Conservation (phyloP, 2,329 filamentous ascomycete genomes). For the Aureobasidium mangrovei region DNA sequence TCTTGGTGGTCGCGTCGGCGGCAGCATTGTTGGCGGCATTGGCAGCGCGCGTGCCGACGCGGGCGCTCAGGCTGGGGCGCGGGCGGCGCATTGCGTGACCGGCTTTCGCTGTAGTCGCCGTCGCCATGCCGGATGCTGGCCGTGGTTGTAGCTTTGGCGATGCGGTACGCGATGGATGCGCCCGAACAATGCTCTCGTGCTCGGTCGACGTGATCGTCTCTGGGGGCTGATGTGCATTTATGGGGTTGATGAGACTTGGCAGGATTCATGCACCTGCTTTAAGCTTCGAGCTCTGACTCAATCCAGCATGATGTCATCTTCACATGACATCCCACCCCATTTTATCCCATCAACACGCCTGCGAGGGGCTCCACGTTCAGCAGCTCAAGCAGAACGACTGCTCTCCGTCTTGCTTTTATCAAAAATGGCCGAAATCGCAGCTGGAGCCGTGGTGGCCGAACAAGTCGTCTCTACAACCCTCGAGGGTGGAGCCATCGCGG, state of each 20-base stretch:
- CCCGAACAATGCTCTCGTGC: neutral
- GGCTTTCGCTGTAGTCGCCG: conserved; percentile 26
- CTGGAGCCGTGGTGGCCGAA: conserved; percentile 31
- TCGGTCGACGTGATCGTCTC: conserved; percentile 6
- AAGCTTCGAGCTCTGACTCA: no score
- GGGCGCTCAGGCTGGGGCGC: conserved; percentile 26
- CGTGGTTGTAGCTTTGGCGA: neutral
- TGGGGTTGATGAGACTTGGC: neutral
- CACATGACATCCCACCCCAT: neutral
- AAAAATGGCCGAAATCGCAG: conserved; percentile 34
- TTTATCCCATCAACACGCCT: neutral
- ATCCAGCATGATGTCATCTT: neutral
- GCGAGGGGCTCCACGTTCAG: no score
- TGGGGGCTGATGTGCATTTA: neutral
- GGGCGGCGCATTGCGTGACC: conserved; percentile 36
- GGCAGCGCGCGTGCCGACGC: conserved; percentile 4
- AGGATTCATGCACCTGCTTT: no score
- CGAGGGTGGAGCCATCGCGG: conserved; percentile 31
- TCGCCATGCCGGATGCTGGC: conserved; percentile 23
- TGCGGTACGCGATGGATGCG: neutral
- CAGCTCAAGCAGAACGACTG: no score
- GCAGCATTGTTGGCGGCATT: conserved; percentile 20
- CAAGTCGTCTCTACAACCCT: conserved; percentile 32
- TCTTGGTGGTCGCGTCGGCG: conserved; percentile 17
- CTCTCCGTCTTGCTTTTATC: neutral